Evolutionary conservation across 257 asterid genomes (phyloP), one percentile per base, ranked within the genome.

Genomic region (Nicotiana undulata): DNA sequence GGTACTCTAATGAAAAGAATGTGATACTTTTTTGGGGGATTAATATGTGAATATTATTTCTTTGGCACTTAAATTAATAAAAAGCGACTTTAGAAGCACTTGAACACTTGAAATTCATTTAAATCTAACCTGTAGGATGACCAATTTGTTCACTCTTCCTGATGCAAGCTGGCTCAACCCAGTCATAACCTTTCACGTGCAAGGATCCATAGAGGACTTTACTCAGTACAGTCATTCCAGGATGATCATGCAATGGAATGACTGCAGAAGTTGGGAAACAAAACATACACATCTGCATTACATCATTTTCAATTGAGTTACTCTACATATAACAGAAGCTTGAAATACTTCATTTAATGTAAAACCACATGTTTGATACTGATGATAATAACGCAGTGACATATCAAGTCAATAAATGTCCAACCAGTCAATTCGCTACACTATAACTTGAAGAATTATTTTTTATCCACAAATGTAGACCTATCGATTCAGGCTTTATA

Each of bases 241-340:
- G 98, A 90, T 95, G 98, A 75, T 92, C 94, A 85, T 95, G 99
- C 80, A 95, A 95, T 66, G 98, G 99, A 90, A 95, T 95, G 79
- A 92, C 96, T 26, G 97, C 86, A 56, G 99, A 95, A 44, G 99
- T 90, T 52, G 99, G 99, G 85, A 95, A 91, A 85, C 96, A 90
- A 84, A 95, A 95, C 81, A 95, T 88, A 86, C 98, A 93, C 93
- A 95, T 93, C 99, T 95, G 99, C 96, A 86, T 78, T 37, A 85
- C 68, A 74, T 80, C 84, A 80, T 72, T 53, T 63, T 84, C 81
- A 49, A 74, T 46, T 74, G 78, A 49, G 79, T 49, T 46, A 4
- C 3, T 4, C 15, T 74, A 15, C 40, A 49, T 84, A 64, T 32
- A 82, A 80, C 85, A 87, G 67, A 77, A 65, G 78, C 75, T 70